Conservation (phyloP, 1,139 yeast genomes). For the Yamadazyma dendronema region DNA sequence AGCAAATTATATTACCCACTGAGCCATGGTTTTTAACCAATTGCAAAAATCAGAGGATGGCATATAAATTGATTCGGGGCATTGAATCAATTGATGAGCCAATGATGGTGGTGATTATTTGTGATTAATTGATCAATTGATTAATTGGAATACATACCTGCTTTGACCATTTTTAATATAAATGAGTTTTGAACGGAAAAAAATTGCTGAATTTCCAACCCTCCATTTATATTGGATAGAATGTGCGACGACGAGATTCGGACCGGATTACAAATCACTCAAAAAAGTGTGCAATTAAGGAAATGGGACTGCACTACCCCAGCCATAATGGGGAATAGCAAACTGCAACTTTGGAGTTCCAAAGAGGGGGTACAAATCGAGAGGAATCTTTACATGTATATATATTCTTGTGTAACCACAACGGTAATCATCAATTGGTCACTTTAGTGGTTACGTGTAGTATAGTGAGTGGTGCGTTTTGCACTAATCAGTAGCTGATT, state of each 20-base stretch:
- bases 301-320: too few species aligned
- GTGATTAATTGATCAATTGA: constrained; percentile 3
- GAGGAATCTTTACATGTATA: not conserved
- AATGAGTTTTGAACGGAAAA: not conserved
- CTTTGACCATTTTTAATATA: constrained; percentile 29
- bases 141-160: constrained; percentile 26
- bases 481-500: too few species aligned
- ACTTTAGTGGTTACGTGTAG: not conserved
- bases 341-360: too few species aligned
- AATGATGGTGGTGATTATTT: not conserved
- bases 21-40: not conserved
- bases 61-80: not conserved
- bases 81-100: not conserved
- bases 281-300: not conserved
- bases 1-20: constrained; percentile 6
- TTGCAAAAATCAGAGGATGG: not conserved
- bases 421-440: too few species aligned
- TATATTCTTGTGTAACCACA: not conserved
- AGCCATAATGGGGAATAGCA: too few species aligned
- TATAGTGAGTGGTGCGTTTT: not conserved
- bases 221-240: constrained; percentile 1
- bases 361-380: too few species aligned
- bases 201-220: not conserved
- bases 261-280: constrained; percentile 7
- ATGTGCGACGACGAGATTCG: not conserved